A percentile compares a stretch with the other conserved stretches of the same genome.
Conservation (phyloP, 495 filamentous ascomycete genomes). For the Aspergillus indologenus region DNA sequence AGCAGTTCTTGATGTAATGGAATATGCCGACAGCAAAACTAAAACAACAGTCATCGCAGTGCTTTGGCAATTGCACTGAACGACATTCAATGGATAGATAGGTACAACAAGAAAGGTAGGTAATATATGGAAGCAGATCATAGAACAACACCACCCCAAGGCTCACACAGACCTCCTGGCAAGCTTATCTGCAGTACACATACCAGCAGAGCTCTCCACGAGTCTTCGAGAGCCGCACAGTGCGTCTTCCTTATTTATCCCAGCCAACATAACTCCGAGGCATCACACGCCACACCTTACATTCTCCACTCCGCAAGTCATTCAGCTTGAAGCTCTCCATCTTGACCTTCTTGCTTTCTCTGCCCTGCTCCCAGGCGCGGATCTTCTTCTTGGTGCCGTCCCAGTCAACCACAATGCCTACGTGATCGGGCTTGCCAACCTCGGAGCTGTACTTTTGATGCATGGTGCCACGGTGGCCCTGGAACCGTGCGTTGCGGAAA, state of each 20-base stretch:
- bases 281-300: conserved; percentile 97
- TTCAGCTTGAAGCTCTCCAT: conserved; percentile 90
- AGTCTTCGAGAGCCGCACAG: conserved; percentile 1
- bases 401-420: conserved; percentile 96
- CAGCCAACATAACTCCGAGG: conserved; percentile 89
- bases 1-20: too few relatives aligned
- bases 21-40: background rate
- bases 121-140: conserved; percentile 11
- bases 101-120: conserved; percentile 27
- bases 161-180: conserved; percentile 7
- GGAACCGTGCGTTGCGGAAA: conserved; percentile 90
- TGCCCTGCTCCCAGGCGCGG: conserved; percentile 88
- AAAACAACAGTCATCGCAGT: background rate
- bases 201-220: conserved; percentile 15
- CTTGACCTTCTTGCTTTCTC: conserved; percentile 93
- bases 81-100: conserved; percentile 22
- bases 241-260: conserved; percentile 45
- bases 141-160: conserved; percentile 2
- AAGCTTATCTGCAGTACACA: conserved; percentile 15
- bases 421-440: conserved; percentile 90
- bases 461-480: conserved; percentile 92
- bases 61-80: background rate
- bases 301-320: conserved; percentile 88
- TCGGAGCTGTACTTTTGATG: conserved; percentile 89
- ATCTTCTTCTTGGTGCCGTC: conserved; percentile 99